phyloP scores from a whole-genome alignment of 768 basidiomycete genomes.

The Lentinus brumalis region DNA sequence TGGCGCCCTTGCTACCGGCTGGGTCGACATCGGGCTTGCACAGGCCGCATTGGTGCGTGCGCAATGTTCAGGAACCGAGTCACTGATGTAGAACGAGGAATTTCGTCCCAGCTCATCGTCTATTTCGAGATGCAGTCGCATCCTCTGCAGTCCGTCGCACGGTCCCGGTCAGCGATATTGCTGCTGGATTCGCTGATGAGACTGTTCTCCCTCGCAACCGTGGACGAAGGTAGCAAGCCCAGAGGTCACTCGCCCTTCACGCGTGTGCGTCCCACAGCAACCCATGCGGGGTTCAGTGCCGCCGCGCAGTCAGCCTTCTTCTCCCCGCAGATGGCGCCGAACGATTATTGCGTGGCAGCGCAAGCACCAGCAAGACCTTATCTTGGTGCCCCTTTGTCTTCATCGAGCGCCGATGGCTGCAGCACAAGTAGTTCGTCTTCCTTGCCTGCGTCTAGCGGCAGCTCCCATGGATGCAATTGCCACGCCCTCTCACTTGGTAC shows the following conservation, averaged over 20 bases:
- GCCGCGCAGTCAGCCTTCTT: background rate
- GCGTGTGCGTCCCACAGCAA: constrained; percentile 39
- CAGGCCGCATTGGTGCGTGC: constrained; percentile 60
- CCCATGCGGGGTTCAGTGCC: constrained; percentile 30
- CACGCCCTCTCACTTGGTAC: too few species aligned
- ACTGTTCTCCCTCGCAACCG: constrained; percentile 50
- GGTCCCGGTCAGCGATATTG: constrained; percentile 57
- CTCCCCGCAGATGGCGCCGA: too few species aligned
- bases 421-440: background rate
- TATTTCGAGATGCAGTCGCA: constrained; percentile 74
- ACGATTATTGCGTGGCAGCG: too few species aligned
- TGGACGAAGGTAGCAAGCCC: constrained; percentile 60
- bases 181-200: constrained; percentile 72
- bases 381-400: too few species aligned
- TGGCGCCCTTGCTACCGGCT: constrained; percentile 66
- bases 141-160: constrained; percentile 53
- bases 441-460: background rate
- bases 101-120: constrained; percentile 69
- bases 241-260: constrained; percentile 42
- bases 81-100: too few species aligned
- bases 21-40: constrained; percentile 72
- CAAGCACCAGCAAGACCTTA: too few species aligned
- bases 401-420: too few species aligned
- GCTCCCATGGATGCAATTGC: background rate
- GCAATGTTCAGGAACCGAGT: too few species aligned